Evolutionary conservation across 2,329 filamentous ascomycete species (phyloP).

Genomic region (Sporothrix pseudoabietina): DNA sequence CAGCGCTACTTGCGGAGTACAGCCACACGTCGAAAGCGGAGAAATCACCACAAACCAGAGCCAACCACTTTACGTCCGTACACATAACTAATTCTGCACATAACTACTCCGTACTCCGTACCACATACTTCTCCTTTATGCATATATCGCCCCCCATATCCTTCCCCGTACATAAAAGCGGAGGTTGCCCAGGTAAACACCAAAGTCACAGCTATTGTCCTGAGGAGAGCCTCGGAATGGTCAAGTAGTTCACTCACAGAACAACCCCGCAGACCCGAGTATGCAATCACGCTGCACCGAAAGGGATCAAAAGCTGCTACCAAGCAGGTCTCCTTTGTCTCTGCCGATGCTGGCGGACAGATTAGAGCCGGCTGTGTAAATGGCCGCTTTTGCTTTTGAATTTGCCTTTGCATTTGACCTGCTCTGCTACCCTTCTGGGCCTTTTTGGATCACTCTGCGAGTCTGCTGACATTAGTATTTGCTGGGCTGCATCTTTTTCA

Average conservation of each 20-base stretch:
- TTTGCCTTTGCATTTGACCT: background rate
- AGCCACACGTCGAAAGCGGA: background rate
- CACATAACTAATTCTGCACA: background rate
- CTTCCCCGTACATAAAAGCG: background rate
- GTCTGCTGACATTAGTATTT: no score
- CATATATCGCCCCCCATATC: background rate
- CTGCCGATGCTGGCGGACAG: slow-evolving; percentile 4
- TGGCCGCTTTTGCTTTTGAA: background rate
- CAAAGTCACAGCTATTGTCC: background rate
- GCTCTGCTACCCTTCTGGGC: background rate
- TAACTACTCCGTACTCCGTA: background rate
- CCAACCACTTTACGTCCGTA: no score
- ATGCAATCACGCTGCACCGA: background rate
- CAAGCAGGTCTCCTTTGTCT: background rate
- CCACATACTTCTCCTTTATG: background rate
- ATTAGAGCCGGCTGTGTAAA: background rate
- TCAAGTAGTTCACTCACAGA: background rate
- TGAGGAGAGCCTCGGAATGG: background rate
- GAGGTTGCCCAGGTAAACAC: background rate
- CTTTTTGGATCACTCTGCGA: background rate
- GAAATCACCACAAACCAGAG: slow-evolving; percentile 8
- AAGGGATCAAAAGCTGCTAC: background rate
- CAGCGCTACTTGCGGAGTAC: background rate
- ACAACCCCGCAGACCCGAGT: background rate
- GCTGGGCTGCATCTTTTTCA: no score